A percentile compares a stretch with the other conserved stretches of the same genome.
Evolutionary conservation across 176 grass and related monocot genomes (phyloP).

Genomic region (Echinochloa phyllopogon): DNA sequence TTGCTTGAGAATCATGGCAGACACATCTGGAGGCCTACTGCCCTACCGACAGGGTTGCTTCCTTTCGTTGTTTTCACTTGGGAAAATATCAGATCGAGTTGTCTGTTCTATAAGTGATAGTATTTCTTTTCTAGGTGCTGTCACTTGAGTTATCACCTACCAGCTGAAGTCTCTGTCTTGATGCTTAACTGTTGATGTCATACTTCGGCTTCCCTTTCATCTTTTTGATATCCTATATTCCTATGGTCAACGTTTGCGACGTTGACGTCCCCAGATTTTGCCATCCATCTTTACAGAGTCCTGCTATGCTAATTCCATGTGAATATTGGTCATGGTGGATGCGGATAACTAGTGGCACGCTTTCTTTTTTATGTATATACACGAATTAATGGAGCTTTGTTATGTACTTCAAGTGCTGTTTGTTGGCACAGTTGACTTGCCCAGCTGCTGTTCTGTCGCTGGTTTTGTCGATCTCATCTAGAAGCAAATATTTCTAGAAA

Average conservation of each 20-base stretch:
- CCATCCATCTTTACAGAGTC: neutral
- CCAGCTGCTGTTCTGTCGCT: neutral
- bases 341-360: neutral
- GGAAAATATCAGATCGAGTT: constrained; percentile 16
- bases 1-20: constrained; percentile 23
- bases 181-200: constrained; percentile 42
- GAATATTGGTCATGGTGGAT: constrained; percentile 32
- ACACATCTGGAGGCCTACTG: constrained; percentile 17
- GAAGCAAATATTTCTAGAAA: constrained; percentile 11
- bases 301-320: constrained; percentile 13
- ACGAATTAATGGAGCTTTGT: constrained; percentile 23
- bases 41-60: constrained; percentile 5
- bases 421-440: constrained; percentile 3
- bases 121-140: constrained; percentile 42
- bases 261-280: constrained; percentile 28
- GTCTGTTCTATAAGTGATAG: constrained; percentile 24
- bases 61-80: constrained; percentile 26
- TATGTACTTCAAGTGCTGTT: constrained; percentile 19
- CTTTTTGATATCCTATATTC: constrained; percentile 32
- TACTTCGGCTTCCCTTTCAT: constrained; percentile 38
- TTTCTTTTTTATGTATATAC: constrained; percentile 17
- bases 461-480: constrained; percentile 26
- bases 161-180: constrained; percentile 15
- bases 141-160: constrained; percentile 46
- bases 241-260: constrained; percentile 20